A percentile compares a stretch with the other conserved stretches of the same genome.
Conservation (phyloP, 2,329 filamentous ascomycete species). For the Drechslera avenae region DNA sequence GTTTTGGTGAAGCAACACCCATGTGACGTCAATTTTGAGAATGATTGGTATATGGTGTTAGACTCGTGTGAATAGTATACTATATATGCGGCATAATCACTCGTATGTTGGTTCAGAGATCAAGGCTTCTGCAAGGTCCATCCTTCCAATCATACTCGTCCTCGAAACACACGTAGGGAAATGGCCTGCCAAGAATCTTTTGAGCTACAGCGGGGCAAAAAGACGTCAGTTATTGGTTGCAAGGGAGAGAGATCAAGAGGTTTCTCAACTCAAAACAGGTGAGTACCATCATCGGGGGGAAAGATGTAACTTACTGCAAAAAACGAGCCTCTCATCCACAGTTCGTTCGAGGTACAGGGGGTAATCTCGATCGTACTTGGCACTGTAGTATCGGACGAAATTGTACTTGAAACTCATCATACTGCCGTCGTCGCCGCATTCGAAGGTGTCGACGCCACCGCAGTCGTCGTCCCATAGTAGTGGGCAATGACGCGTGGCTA, state of each 20-base stretch:
- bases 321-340: not conserved
- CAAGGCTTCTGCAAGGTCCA: not conserved
- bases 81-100: too few species aligned
- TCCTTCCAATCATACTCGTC: conserved; percentile 3
- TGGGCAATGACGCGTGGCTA: not conserved
- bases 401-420: conserved; percentile 1
- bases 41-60: too few species aligned
- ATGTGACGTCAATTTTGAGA: too few species aligned
- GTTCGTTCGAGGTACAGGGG: not conserved
- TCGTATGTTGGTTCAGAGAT: too few species aligned
- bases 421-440: conserved; percentile 3
- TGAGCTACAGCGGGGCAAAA: not conserved
- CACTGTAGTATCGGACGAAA: conserved; percentile 1
- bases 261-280: not conserved
- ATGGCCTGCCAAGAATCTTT: not conserved
- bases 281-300: too few species aligned
- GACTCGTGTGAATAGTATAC: too few species aligned
- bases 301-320: conserved; percentile 1
- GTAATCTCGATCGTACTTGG: conserved; percentile 1
- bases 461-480: conserved; percentile 1
- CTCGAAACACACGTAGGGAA: not conserved
- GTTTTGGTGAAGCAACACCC: too few species aligned
- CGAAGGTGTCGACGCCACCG: not conserved
- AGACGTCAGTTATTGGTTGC: not conserved
- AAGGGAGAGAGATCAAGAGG: not conserved